Percentiles rank a stretch among this genome's conserved stretches.
These are phyloP conservation scores for Carex littledalei DNA, from an alignment of 176 grass and related monocot genomes.

Conservation along the genomic window DNA sequence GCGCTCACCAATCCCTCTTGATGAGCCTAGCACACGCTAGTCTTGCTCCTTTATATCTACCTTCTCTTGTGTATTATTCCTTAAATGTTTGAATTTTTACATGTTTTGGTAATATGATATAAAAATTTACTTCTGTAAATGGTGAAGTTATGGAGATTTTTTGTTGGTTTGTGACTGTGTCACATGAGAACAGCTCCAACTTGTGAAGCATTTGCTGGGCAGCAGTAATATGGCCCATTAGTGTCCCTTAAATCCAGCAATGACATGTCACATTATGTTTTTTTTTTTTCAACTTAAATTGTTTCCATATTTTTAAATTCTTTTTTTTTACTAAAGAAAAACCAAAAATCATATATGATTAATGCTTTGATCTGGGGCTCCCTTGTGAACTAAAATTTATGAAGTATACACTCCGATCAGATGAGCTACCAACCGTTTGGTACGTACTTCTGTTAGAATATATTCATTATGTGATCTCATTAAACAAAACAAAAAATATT, in stretches of 20 bases:
- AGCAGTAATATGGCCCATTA: background rate
- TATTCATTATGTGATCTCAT: background rate
- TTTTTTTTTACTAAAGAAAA: background rate
- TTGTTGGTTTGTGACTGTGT: conserved; percentile 3
- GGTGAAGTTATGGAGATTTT: background rate
- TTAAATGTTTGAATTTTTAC: conserved; percentile 1
- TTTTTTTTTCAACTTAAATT: background rate
- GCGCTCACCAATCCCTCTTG: no score
- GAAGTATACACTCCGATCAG: background rate
- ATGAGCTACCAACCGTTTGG: background rate
- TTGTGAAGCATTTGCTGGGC: background rate
- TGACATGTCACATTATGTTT: background rate
- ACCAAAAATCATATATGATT: background rate
- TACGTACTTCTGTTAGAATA: background rate
- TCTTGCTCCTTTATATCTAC: background rate
- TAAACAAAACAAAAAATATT: background rate
- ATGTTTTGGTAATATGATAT: background rate
- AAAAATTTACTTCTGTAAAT: background rate
- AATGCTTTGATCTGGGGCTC: background rate
- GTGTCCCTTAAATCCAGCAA: background rate
- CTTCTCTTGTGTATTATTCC: background rate
- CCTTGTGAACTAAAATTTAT: background rate
- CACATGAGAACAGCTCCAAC: conserved; percentile 5
- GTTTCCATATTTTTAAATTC: background rate
- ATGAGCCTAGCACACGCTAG: no score